Evolutionary conservation across 75 land plant species (phyloP).

Genomic region (Pinus albicaulis): DNA sequence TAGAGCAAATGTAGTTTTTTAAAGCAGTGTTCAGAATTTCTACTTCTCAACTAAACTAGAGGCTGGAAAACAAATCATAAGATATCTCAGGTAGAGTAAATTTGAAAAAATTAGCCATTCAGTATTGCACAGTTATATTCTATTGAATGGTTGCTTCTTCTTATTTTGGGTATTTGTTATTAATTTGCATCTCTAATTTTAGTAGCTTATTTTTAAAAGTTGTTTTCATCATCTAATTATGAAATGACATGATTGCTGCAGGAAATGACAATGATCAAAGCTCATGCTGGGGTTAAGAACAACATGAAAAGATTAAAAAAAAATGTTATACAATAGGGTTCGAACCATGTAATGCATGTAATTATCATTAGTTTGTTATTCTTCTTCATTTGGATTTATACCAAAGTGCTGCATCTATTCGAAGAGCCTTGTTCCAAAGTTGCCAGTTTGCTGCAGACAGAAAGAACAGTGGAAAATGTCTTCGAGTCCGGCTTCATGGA

Average conservation of each 20-base stretch:
- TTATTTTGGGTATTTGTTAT: neutral
- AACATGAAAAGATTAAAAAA: conserved; percentile 76
- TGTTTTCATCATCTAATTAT: neutral
- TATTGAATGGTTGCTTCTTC: neutral
- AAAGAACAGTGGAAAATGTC: too few species aligned
- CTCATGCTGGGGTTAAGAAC: conserved; percentile 83
- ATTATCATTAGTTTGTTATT: conserved; percentile 63
- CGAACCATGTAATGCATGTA: conserved; percentile 74
- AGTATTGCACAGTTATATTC: neutral
- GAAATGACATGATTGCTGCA: conserved; percentile 23
- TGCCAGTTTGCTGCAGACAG: too few species aligned
- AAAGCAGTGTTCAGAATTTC: too few species aligned
- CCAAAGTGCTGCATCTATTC: too few species aligned
- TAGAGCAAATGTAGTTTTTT: too few species aligned
- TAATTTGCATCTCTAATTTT: neutral
- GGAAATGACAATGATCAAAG: conserved; percentile 86
- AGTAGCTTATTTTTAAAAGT: neutral
- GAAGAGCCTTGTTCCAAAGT: too few species aligned
- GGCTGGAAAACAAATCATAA: too few species aligned
- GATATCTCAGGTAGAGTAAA: too few species aligned
- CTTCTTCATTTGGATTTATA: too few species aligned
- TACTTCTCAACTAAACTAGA: too few species aligned
- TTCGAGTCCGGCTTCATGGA: too few species aligned
- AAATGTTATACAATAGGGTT: conserved; percentile 61
- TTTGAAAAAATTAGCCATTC: too few species aligned